These are phyloP conservation scores for Thelonectria blattea DNA, from an alignment of 2,329 filamentous ascomycete species.

Conservation along the genomic window DNA sequence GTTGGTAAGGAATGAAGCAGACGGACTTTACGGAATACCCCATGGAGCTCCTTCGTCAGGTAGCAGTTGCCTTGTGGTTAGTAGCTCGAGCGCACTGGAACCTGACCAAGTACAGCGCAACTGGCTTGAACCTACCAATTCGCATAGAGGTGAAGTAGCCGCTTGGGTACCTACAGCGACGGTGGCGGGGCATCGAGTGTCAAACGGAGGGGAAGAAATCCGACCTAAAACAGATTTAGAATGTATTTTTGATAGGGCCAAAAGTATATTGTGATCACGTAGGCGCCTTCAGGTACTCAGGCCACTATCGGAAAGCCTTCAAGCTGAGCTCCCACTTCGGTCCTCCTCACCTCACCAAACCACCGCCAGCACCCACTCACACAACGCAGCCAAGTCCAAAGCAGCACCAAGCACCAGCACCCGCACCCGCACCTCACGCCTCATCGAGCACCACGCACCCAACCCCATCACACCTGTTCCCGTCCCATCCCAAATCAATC, in stretches of 20 bases:
- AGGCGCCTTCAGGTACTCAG: slow-evolving; percentile 4
- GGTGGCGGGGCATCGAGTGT: slow-evolving; percentile 11
- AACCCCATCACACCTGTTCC: slow-evolving; percentile 32
- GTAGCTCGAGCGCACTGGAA: neutral
- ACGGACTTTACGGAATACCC: neutral
- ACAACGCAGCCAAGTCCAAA: slow-evolving; percentile 20
- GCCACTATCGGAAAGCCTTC: slow-evolving; percentile 7
- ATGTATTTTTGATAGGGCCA: slow-evolving; percentile 5
- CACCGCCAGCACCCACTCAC: slow-evolving; percentile 4
- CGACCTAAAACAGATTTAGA: neutral
- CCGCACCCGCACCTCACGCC: slow-evolving; percentile 19
- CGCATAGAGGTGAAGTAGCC: too few species aligned
- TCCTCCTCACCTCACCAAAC: slow-evolving; percentile 7
- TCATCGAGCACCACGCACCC: slow-evolving; percentile 23
- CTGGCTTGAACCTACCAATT: neutral
- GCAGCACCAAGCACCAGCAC: slow-evolving; percentile 5
- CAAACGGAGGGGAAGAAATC: slow-evolving; percentile 9
- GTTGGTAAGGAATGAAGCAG: neutral
- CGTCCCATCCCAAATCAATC: slow-evolving; percentile 33
- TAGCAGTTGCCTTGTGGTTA: too few species aligned
- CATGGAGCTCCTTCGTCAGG: neutral
- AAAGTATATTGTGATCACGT: neutral
- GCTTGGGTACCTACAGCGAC: neutral
- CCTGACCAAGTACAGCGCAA: neutral
- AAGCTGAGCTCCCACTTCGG: neutral